Evolutionary conservation across 2,329 filamentous ascomycete species (phyloP), one percentile per base, ranked within the genome.

Genomic region (Exophiala viscosa): DNA sequence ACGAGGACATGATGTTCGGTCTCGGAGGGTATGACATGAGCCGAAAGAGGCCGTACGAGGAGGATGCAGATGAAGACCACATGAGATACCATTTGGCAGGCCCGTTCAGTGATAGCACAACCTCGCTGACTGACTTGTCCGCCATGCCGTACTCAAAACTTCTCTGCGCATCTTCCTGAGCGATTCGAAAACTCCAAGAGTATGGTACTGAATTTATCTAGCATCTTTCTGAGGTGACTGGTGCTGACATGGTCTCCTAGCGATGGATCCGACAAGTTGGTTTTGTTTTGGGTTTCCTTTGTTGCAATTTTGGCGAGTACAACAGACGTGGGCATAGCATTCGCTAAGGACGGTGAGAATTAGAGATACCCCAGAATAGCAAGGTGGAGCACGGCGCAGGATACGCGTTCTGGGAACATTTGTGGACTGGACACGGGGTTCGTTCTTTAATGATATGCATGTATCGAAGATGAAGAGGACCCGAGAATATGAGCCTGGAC

Each of bases 161-260:
- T 38, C 45, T 62, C 10, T 61, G 59, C 40, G 60, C 59, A 41
- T 60, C 58, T 17, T 61, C 57, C 13, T 61, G 50, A 61, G 33
- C 31, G 34, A 31, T 9, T 39, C 17, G 46, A 11, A 11, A 23
- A 28, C 14, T 18, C 13, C 5, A 40, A 6, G 3, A 11, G 28
- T 28, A 14, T 41, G 3, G 14, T 41, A 18, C 6, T 31, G 40
- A 28, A n/a, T 9, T 3, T 18, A 28, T 28, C 18, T n/a, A 13
- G 18, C 9, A n/a, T 7, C 10, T 28, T 42, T 42, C 3, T n/a
- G 40, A 13, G 28, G 18, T 23, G 17, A 13, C 10, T 7, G 18
- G 20, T 7, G 11, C 20, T 23, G 28, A 28, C 23, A 7, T 28
- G 23, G 40, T 7, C 9, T 9, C 20, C 9, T 28, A 9, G 14